Evolutionary conservation across 23 red algal genomes (phyloP), one percentile per base, ranked within the genome.

Genomic region (Gracilaria domingensis): DNA sequence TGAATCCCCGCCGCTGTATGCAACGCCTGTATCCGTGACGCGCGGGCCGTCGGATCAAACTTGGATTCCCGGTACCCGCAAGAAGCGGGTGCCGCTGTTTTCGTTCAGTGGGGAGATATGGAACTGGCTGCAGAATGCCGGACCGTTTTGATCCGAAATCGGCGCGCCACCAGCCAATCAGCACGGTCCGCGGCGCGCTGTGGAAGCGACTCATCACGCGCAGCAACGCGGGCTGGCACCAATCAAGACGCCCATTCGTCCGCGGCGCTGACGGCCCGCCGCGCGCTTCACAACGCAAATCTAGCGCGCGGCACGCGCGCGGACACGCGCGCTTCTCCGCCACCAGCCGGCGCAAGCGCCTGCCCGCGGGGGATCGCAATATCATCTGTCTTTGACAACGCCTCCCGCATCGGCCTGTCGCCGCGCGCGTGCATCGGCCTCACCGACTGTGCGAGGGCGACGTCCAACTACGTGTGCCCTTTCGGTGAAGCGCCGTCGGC

Each of bases 231-330:
- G 32, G 7, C 26, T 36, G 3, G 64, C 30, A 32, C 64, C 64
- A 69, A 69, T 69, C 30, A 69, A 36, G n/a, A 69, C 9, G 21
- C 45, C 34, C 4, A 40, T 33, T 42, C 25, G 5, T 11, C 5
- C 42, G 42, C 42, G 42, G 42, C 42, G 42, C 42, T 50, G 23
- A 42, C 42, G 2, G 23, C 39, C 30, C 2, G 3, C 72, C 39
- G 72, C 42, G n/a, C 72, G 72, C 26, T 77, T 77, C 72, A 25
- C 42, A n/a, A 51, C 40, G 72, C 72, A 77, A 77, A 77, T 77
- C 72, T 77, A 34, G 2, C 34, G 14, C 42, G 12, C 21, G 12
- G n/a, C 26, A 12, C 72, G 14, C 72, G 42, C 42, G 12, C 24
- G 14, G 33, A 1, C 6, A 67, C 24, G 62, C 62, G 21, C 38